Conservation (phyloP, 352 stramenopile species). For the Blastocystis sp. region DNA sequence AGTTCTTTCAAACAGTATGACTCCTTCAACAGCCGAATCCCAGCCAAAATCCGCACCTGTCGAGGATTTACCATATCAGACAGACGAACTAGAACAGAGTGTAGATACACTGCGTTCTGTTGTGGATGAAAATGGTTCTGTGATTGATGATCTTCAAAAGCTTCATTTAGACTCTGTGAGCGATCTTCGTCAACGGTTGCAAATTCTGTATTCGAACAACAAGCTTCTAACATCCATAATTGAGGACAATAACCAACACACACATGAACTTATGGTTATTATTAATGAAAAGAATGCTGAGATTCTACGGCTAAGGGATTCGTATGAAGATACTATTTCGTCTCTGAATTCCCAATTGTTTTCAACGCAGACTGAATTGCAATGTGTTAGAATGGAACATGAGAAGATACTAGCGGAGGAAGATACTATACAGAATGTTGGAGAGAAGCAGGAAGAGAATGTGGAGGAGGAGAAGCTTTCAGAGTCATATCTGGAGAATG, state of each 20-base stretch:
- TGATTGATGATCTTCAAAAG: neutral
- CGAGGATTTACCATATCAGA: neutral
- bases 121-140: neutral
- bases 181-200: neutral
- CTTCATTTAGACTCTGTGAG: neutral
- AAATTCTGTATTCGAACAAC: neutral
- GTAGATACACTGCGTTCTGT: neutral
- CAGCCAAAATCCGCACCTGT: no score
- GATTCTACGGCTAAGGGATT: neutral
- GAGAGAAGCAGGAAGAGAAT: neutral
- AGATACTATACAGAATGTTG: neutral
- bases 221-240: neutral
- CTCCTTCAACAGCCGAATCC: no score
- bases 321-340: neutral
- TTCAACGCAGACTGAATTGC: neutral
- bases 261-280: neutral
- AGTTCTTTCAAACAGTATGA: neutral
- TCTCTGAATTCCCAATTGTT: neutral
- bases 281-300: neutral
- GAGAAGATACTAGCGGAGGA: neutral
- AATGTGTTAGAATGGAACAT: neutral
- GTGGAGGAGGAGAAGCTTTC: neutral
- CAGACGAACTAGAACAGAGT: neutral
- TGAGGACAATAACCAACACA: neutral
- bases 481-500: neutral